A percentile compares a stretch with the other conserved stretches of the same genome.
Evolutionary conservation across 1,139 yeast species (phyloP).

Genomic region (Scheffersomyces cryptocercus): DNA sequence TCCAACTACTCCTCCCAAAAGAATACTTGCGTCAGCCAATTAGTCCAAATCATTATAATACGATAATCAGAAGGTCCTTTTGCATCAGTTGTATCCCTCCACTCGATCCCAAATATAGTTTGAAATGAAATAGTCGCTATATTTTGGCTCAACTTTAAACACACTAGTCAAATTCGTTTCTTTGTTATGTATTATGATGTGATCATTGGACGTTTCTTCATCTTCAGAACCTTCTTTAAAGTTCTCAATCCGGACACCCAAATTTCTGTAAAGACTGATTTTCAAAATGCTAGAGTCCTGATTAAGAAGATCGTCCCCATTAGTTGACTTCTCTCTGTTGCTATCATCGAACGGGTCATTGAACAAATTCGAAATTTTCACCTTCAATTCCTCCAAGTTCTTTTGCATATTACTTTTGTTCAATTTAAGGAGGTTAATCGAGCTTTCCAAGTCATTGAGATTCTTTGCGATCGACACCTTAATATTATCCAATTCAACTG

Average conservation of each 20-base stretch:
- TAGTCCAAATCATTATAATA: too few relatives aligned
- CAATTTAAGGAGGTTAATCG: conserved; percentile 48
- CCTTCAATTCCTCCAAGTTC: conserved; percentile 22
- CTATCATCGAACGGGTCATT: conserved; percentile 10
- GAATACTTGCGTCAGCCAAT: too few relatives aligned
- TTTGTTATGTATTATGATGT: conserved; percentile 52
- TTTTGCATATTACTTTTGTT: conserved; percentile 42
- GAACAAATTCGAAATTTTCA: conserved; percentile 24
- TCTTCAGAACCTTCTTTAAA: conserved; percentile 11
- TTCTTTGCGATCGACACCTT: conserved; percentile 58
- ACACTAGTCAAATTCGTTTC: conserved; percentile 49
- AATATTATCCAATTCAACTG: conserved; percentile 45
- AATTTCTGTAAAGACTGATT: conserved; percentile 43
- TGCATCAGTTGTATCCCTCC: conserved; percentile 2
- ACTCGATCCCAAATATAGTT: conserved; percentile 73
- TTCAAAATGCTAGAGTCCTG: conserved; percentile 40
- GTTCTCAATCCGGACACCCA: conserved; percentile 45
- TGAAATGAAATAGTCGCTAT: conserved; percentile 63
- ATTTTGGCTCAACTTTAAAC: conserved; percentile 57
- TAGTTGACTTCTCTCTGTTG: background rate
- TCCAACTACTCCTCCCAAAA: background rate
- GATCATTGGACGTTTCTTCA: conserved; percentile 10
- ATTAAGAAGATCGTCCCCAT: conserved; percentile 22
- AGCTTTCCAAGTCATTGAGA: conserved; percentile 56
- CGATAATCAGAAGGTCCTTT: too few relatives aligned